Percentiles rank a stretch among this genome's conserved stretches.
These are phyloP conservation scores for Nymphaea colorata DNA, from an alignment of 164 flowering plant genomes.

Conservation along the genomic window DNA sequence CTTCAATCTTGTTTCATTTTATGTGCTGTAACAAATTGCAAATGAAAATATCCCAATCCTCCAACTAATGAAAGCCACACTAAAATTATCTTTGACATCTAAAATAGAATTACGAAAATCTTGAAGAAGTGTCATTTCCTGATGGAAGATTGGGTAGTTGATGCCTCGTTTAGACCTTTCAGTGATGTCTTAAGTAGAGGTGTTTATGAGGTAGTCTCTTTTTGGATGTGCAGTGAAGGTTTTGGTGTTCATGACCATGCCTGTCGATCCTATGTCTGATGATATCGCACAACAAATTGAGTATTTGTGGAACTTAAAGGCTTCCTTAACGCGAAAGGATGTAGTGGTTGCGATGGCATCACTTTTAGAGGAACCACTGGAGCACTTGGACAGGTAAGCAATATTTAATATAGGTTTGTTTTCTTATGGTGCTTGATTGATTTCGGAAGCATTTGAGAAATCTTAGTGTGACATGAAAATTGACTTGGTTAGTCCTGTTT, in stretches of 20 bases:
- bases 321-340: conserved; percentile 43
- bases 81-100: too few relatives aligned
- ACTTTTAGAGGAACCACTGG: conserved; percentile 66
- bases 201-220: not conserved
- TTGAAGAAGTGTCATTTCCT: too few relatives aligned
- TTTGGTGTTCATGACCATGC: conserved; percentile 90
- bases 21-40: too few relatives aligned
- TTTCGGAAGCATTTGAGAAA: too few relatives aligned
- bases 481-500: too few relatives aligned
- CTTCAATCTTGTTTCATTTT: too few relatives aligned
- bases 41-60: too few relatives aligned
- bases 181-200: not conserved
- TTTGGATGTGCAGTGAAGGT: conserved; percentile 61
- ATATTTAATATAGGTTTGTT: not conserved
- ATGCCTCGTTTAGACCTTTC: not conserved
- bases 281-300: conserved; percentile 78
- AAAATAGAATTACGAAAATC: too few relatives aligned
- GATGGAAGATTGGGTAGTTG: too few relatives aligned
- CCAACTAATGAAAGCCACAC: too few relatives aligned
- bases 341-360: conserved; percentile 59
- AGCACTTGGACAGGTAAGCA: conserved; percentile 63
- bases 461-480: too few relatives aligned
- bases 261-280: conserved; percentile 54
- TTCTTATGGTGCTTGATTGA: too few relatives aligned
- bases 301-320: conserved; percentile 71